phyloP scores from a whole-genome alignment of 352 stramenopile genomes.

The Globisporangium solare region DNA sequence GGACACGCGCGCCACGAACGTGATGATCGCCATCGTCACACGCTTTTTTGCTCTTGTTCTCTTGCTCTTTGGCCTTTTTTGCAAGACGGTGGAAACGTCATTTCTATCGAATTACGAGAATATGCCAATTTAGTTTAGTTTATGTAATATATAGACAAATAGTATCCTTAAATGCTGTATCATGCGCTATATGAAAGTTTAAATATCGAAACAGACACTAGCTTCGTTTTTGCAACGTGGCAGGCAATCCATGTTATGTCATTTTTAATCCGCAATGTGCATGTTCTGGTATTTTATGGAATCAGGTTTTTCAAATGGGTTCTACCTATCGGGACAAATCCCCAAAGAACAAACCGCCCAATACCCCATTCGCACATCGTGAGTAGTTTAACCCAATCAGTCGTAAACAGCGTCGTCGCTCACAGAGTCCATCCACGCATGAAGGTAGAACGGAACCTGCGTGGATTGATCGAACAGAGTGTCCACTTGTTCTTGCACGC shows the following conservation, averaged over 20 bases:
- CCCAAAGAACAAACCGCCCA: too few relatives aligned
- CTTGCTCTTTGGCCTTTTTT: slow-evolving; percentile 1
- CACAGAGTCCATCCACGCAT: slow-evolving; percentile 16
- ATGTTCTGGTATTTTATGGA: too few relatives aligned
- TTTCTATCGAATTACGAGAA: not conserved
- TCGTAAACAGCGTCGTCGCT: not conserved
- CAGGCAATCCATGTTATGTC: too few relatives aligned
- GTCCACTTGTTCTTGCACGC: not conserved
- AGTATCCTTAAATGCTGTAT: too few relatives aligned
- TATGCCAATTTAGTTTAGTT: not conserved
- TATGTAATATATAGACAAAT: not conserved
- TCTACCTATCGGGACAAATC: too few relatives aligned
- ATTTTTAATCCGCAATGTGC: too few relatives aligned
- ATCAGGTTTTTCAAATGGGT: too few relatives aligned
- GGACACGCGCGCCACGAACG: slow-evolving; percentile 91
- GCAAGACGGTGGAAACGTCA: not conserved
- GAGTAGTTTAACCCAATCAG: too few relatives aligned
- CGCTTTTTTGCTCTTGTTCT: not conserved
- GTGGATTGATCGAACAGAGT: slow-evolving; percentile 3
- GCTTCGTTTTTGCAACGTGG: too few relatives aligned
- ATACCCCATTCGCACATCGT: too few relatives aligned
- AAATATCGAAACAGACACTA: too few relatives aligned
- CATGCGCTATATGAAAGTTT: too few relatives aligned
- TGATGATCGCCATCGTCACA: slow-evolving; percentile 89
- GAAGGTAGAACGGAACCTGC: slow-evolving; percentile 17